Evolutionary conservation across 73 alveolate genomes (phyloP).

Genomic region (Tetrahymena elliotti): DNA sequence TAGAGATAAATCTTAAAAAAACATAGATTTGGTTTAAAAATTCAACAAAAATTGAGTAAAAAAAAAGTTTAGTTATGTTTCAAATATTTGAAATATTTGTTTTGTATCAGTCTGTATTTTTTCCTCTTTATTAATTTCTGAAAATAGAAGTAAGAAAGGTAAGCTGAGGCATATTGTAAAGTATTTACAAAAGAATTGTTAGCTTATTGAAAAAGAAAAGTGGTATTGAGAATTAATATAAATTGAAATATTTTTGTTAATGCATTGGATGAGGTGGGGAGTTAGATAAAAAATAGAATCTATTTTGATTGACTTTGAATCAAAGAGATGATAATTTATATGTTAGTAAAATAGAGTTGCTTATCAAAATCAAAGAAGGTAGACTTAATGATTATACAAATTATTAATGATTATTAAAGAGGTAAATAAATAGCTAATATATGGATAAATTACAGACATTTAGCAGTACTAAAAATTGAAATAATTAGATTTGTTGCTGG

Average conservation of each 20-base stretch:
- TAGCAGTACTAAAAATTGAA: not conserved
- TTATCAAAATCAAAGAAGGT: not conserved
- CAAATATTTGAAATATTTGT: not conserved
- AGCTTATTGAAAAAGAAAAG: not conserved
- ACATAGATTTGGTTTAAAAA: not conserved
- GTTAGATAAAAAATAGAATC: not conserved
- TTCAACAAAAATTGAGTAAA: not conserved
- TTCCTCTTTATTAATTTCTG: not conserved
- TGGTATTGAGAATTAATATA: not conserved
- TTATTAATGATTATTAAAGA: no score
- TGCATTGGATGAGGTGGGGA: not conserved
- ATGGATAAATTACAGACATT: not conserved
- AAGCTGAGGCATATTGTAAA: not conserved
- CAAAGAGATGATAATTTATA: not conserved
- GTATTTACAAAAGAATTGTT: not conserved
- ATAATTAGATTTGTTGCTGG: not conserved
- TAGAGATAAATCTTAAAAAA: no score
- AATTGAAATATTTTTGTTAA: not conserved
- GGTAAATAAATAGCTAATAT: not conserved
- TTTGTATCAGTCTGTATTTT: not conserved
- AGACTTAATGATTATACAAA: not conserved
- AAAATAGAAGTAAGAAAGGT: not conserved
- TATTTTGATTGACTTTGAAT: not conserved
- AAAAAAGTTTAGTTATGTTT: not conserved
- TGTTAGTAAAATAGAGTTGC: not conserved